Base-by-base conservation (phyloP, 352 stramenopile genomes). In the Plasmopara viticola region DNA sequence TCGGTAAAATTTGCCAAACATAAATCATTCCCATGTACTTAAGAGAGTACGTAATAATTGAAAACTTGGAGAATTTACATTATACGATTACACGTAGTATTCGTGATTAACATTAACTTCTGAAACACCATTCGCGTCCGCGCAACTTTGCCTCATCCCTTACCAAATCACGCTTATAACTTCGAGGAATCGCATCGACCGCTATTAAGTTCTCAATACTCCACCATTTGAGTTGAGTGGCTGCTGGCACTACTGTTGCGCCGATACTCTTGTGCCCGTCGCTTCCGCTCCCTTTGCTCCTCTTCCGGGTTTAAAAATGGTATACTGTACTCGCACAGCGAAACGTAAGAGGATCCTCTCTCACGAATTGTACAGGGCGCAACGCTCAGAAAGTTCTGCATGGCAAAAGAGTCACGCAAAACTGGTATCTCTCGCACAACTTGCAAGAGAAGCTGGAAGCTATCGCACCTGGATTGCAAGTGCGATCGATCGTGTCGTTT, bases 301-400 rank as follows among this genome's bases (percentile, higher is more conserved):
- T 86, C 74, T 44, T 86, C 65, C 0, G 68, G 63, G 59, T 85
- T 75, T 6, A 92, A 53, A 8, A 66, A 69, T 6, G 83, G 83
- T 17, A 94, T 78, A 54, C 79, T 85, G 70, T 81, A 72, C 66
- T 91, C 61, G 48, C 64, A 70, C 5, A 93, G 76, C 46, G 82
- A 93, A 18, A 90, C 81, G 58, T 93, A 92, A 7, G 79, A 89
- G 7, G 79, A 87, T 13, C 82, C 79, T 14, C 78, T 78, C 31
- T 93, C 78, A 43, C 81, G 71, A 51, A 84, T 90, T 14, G 77
- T 48, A 60, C 74, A 73, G 0, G 73, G 51, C 56, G 58, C 79
- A 68, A 90, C 77, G 61, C 79, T 90, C 30, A 90, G 46, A 46
- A 93, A 93, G 20, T 74, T 76, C 14, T 88, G 74, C 56, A 90